Conservation (phyloP, 495 filamentous ascomycete genomes). For the Penicillium ochrochloron region DNA sequence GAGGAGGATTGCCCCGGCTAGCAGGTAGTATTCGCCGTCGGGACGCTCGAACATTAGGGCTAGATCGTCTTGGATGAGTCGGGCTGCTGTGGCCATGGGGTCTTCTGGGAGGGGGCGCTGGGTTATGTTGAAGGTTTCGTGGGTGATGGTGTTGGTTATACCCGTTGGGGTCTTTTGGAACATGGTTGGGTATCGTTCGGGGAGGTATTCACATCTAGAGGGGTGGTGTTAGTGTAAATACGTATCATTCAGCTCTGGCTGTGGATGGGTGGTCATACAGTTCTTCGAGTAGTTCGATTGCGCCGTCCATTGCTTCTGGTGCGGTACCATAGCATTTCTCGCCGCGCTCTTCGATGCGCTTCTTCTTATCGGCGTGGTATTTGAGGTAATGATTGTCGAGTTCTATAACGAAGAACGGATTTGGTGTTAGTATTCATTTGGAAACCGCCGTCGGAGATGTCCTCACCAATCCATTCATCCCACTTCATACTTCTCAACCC, state of each 20-base stretch:
- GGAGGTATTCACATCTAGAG: constrained; percentile 66
- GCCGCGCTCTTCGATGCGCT: constrained; percentile 72
- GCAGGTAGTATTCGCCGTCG: constrained; percentile 84
- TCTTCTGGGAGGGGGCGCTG: constrained; percentile 74
- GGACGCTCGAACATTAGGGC: constrained; percentile 82
- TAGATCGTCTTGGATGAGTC: constrained; percentile 83
- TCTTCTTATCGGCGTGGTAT: constrained; percentile 75
- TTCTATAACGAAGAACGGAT: constrained; percentile 44
- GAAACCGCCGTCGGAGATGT: no score
- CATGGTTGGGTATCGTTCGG: constrained; percentile 77
- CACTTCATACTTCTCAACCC: constrained; percentile 77
- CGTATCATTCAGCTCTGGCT: background rate
- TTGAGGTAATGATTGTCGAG: constrained; percentile 81
- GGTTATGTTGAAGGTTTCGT: constrained; percentile 73
- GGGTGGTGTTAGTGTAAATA: constrained; percentile 6
- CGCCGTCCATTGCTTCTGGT: constrained; percentile 75
- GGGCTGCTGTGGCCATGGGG: constrained; percentile 75
- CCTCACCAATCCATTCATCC: constrained; percentile 77
- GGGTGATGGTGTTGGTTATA: constrained; percentile 71
- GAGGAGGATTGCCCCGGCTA: constrained; percentile 78
- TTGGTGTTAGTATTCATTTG: background rate
- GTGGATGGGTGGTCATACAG: constrained; percentile 46
- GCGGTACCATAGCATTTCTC: constrained; percentile 71
- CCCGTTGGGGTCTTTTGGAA: constrained; percentile 68
- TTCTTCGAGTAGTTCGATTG: constrained; percentile 80